Evolutionary conservation across 305 asterid species (phyloP), one percentile per base, ranked within the genome.

Genomic region (Fraxinus angustifolia): DNA sequence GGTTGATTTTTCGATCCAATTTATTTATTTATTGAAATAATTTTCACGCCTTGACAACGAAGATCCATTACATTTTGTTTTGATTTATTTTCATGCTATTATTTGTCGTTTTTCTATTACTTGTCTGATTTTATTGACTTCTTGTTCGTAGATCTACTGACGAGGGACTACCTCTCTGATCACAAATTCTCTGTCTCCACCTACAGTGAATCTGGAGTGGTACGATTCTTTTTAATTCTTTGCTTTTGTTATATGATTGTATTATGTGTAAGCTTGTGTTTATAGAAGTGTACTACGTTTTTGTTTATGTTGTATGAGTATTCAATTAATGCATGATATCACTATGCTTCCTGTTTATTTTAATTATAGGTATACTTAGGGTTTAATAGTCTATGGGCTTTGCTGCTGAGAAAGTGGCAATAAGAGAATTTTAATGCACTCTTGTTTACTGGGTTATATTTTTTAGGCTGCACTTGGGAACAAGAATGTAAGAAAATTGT

Each of bases 161-260:
- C 93, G 5, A 92, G 84, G 90, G 99, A 96, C 85, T 96, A 90
- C 68, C 78, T 91, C 79, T 91, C 93, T 50, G 98, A 96, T 89
- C 97, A 96, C 89, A 96, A 93, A 78, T 82, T 94, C 85, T 92
- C 97, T 34, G 85, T 96, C 78, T 90, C 94, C 78, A 90, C 95
- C 83, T 87, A 75, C 90, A 96, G 93, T 84, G 91, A 87, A 77
- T 83, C 93, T 40, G 98, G 98, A 87, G 91, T 94, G 90, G 93
- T 90, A 85, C 45, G 79, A 62, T 79, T 82, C 45, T 1, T 17
- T 73, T n/a, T n/a, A 72, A 72, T 72, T 31, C 48, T 72, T 17
- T 33, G 50, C 4, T 72, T 31, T 33, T 72, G 10, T 16, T 72
- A 72, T 72, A 72, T 36, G 48, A 72, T 10, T 33, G 48, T 71